Evolutionary conservation across 2,329 filamentous ascomycete species (phyloP), one percentile per base, ranked within the genome.

Genomic region (Fusarium fracticaudum): DNA sequence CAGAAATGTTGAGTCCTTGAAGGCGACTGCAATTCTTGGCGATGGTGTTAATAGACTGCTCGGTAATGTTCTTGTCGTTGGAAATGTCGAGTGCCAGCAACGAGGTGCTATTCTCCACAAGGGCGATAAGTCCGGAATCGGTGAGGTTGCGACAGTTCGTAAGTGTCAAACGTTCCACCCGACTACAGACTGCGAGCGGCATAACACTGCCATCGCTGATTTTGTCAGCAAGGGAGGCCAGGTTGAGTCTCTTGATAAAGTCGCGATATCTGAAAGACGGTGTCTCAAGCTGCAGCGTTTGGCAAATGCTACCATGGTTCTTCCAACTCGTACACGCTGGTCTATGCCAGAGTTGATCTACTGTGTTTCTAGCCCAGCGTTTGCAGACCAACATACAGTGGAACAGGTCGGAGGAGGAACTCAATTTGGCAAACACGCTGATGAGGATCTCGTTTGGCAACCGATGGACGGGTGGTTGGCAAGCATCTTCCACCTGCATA

Each of bases 381-480:
- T 95, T 95, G 79, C 92, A 98, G n/a, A 98, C 95, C 74, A 96
- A 87, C 93, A 98, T 95, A 83, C 94, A 97, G 83, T 91, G 92
- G 76, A 94, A 89, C 76, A 98, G 88, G 79, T 99, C 96, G 50
- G 87, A 85, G 5, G 95, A 89, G 18, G 89, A 90, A 78, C 87
- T 91, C 66, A 99, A 89, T 82, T 95, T 96, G 41, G 93, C 88
- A 83, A 99, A 98, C 79, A 98, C 92, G 83, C 91, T 90, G 79
- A 99, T 98, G 80, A 98, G 91, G 71, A 99, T 93, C 86, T 99
- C 96, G 82, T 95, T 96, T 44, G 96, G 96, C 41, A 99, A 88
- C 65, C 93, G 91, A 76, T 93, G 92, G 69, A 98, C 91, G 54
- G 95, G 94, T n/a, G 93, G 91, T 61, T 91, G 84, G 78, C 92